Evolutionary conservation across 1,284 basidiomycete genomes (phyloP), one percentile per base, ranked within the genome.

Genomic region (Entoloma clypeatum): DNA sequence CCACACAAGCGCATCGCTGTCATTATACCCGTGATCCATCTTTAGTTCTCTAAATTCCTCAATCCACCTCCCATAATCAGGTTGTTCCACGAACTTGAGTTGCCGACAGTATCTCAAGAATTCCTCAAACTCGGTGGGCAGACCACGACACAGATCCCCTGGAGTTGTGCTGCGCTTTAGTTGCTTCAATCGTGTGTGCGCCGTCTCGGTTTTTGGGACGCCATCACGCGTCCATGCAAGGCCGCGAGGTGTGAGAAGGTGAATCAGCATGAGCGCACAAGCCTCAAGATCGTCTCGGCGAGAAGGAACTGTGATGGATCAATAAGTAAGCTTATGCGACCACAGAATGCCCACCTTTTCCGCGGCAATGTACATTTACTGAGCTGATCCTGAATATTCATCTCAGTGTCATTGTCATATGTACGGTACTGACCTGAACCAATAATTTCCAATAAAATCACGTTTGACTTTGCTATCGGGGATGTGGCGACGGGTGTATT

Each of bases 371-470:
- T 2, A 87, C 85, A 34, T 72, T 74, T 5, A 86, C 74, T 11
- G 84, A 86, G 40, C 72, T 74, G 48, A 19, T 37, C 19, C 31
- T n/a, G 11, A 29, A 30, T 14, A 18, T 32, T 36, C 6, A 38
- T 36, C 32, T 18, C 36, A 5, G 22, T 26, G 14, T 22, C 21
- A 23, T 36, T 18, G 21, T 14, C 6, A 17, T 5, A 31, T 28
- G 13, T 33, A 7, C 6, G 3, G 13, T 10, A 49, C 61, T 42
- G 40, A 72, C 71, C 68, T 72, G 56, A 87, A 87, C 83, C 83
- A 87, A 55, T 86, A 87, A 54, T 87, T 87, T 19, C 84, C 84
- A 36, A 87, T 78, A 51, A 87, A 87, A 54, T 85, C 79, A 28
- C 81, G 75, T 54, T 79, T 79, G 7, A 55, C 59, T 47, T 72